Evolutionary conservation across 2,329 filamentous ascomycete species (phyloP).

Genomic region (Mariannaea sp.): DNA sequence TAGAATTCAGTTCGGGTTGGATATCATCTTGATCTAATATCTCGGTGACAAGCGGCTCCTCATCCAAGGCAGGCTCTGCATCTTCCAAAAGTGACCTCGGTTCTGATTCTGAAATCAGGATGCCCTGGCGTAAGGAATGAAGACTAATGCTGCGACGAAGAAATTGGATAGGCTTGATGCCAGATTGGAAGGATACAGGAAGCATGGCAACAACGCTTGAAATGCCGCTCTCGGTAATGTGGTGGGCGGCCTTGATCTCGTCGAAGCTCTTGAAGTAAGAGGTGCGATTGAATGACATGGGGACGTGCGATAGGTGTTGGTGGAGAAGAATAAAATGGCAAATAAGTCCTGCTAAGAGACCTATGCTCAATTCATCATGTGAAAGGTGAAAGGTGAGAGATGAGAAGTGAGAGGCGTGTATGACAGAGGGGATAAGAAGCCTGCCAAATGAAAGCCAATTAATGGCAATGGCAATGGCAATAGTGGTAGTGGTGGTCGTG

Average conservation of each 20-base stretch:
- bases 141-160: constrained; percentile 49
- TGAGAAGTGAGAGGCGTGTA: too few relatives aligned
- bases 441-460: constrained; percentile 9
- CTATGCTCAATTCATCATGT: constrained; percentile 22
- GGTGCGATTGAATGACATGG: constrained; percentile 27
- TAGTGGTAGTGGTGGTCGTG: neutral
- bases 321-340: neutral
- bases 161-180: constrained; percentile 56
- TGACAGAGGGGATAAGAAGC: too few relatives aligned
- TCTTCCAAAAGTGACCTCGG: constrained; percentile 30
- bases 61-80: constrained; percentile 19
- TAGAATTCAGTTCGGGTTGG: constrained; percentile 11
- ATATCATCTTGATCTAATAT: constrained; percentile 18
- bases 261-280: constrained; percentile 33
- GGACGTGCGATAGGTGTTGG: neutral
- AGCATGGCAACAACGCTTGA: constrained; percentile 60
- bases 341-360: constrained; percentile 1
- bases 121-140: constrained; percentile 29
- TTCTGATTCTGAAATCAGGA: constrained; percentile 23
- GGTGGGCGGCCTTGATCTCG: constrained; percentile 40
- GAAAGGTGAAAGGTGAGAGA: constrained; percentile 11
- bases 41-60: constrained; percentile 20
- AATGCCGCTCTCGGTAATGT: constrained; percentile 42
- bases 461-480: neutral
- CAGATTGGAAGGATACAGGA: constrained; percentile 56